Evolutionary conservation across 2,329 filamentous ascomycete genomes (phyloP), one percentile per base, ranked within the genome.

Genomic region (Aspergillus cejpii): DNA sequence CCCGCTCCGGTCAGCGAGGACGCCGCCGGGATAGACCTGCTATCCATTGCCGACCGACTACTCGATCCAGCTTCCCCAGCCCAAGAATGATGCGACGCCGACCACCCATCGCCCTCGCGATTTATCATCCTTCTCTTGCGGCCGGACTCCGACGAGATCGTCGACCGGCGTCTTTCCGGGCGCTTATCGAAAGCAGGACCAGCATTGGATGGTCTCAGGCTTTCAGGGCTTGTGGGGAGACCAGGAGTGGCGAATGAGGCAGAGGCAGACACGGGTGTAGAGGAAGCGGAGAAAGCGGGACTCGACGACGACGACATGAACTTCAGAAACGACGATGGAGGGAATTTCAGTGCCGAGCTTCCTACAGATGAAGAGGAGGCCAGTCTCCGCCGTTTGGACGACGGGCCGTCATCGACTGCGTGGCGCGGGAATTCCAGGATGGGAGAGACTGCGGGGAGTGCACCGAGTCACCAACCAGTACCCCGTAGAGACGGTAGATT

Each of bases 51-150:
- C 41, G 27, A 27, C 27, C 37, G 43, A 23, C 48, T 52, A 31
- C 49, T 53, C 26, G 53, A 43, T 27, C 51, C 51, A 28, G 47
- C 15, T 29, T 49, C 48, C 37, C n/a, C n/a, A n/a, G n/a, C n/a
- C n/a, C n/a, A n/a, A n/a, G n/a, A n/a, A 45, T 48, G 42, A 37
- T 36, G n/a, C n/a, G 41, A 29, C 17, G 44, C 39, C 15, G 51
- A 46, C 41, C 24, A 27, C 3, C 45, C 49, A 41, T 64, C 63
- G 41, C 67, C 59, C 14, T 60, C 52, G 21, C 61, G 48, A 41
- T 61, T 64, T n/a, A 65, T 65, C 42, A 72, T 51, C 48, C 69
- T 65, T 48, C 69, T 64, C 55, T 72, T 72, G 37, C 69, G 63
- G 45, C 72, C 68, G 43, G 63, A 50, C 20, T 51, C 57, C 24